phyloP scores from a whole-genome alignment of 2,329 filamentous ascomycete species.

The Dendrostoma leiphaemia region DNA sequence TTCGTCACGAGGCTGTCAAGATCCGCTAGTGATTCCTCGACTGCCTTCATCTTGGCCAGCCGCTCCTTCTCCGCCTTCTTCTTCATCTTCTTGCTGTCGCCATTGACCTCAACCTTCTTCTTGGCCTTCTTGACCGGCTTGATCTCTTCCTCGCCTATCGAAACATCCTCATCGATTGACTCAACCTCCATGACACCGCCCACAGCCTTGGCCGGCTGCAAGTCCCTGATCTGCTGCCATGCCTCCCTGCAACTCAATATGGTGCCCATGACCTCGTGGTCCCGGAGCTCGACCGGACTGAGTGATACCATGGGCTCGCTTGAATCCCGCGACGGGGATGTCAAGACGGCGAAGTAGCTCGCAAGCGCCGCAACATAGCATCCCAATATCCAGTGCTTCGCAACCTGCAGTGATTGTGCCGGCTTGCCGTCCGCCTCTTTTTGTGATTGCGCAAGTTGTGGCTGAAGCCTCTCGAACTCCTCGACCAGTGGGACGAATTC shows the following conservation, averaged over 20 bases:
- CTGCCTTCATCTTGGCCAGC: constrained; percentile 47
- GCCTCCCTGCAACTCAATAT: constrained; percentile 76
- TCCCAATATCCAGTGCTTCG: constrained; percentile 77
- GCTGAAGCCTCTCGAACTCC: constrained; percentile 74
- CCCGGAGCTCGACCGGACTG: constrained; percentile 75
- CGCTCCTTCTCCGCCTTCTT: constrained; percentile 37
- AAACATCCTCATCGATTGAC: constrained; percentile 27
- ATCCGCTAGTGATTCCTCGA: constrained; percentile 69
- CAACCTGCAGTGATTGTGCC: constrained; percentile 54
- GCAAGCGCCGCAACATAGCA: constrained; percentile 84
- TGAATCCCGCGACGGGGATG: constrained; percentile 68
- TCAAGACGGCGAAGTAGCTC: constrained; percentile 94
- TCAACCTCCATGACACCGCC: constrained; percentile 23
- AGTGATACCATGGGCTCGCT: constrained; percentile 57
- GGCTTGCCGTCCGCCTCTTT: constrained; percentile 53
- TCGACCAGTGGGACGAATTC: constrained; percentile 85
- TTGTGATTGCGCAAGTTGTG: constrained; percentile 58
- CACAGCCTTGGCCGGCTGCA: constrained; percentile 48
- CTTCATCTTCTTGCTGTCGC: constrained; percentile 32
- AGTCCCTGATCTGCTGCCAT: constrained; percentile 71
- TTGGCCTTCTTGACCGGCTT: constrained; percentile 33
- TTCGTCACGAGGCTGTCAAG: constrained; percentile 61
- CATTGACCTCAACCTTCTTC: constrained; percentile 18
- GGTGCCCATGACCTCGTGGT: constrained; percentile 88
- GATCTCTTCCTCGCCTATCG: constrained; percentile 27